Conservation (phyloP, 345 rosid species). For the Eucalyptus pauciflora region DNA sequence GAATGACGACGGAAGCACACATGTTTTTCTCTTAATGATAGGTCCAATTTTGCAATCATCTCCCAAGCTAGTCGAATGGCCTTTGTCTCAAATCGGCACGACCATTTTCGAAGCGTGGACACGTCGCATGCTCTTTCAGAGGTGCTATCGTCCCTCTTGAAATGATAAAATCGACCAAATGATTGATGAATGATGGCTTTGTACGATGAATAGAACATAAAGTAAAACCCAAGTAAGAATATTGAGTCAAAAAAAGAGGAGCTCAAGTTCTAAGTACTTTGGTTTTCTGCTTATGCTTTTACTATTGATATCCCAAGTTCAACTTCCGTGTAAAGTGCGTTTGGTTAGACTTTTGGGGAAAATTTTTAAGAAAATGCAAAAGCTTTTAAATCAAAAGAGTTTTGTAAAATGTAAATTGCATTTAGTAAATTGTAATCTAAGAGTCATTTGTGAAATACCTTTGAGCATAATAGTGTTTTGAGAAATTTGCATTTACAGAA, state of each 20-base stretch:
- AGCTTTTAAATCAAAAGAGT: fast-evolving
- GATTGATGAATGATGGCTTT: not conserved
- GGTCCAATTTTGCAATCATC: not conserved
- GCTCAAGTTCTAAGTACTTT: not conserved
- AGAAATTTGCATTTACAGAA: too few species aligned
- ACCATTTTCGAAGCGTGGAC: not conserved
- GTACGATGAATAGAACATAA: not conserved
- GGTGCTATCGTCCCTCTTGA: not conserved
- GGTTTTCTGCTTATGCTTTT: not conserved
- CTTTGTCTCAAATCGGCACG: not conserved
- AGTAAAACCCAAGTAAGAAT: not conserved
- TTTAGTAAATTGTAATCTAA: too few species aligned
- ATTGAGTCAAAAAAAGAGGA: not conserved
- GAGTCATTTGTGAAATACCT: fast-evolving
- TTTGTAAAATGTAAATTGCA: too few species aligned
- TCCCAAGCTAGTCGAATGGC: not conserved
- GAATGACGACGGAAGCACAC: not conserved
- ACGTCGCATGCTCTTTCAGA: not conserved
- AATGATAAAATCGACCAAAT: not conserved
- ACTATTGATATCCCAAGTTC: not conserved
- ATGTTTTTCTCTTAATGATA: not conserved
- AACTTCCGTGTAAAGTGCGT: not conserved
- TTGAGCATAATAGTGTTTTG: too few species aligned
- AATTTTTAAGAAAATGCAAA: too few species aligned
- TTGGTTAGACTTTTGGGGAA: too few species aligned